Conservation (phyloP, 2,329 filamentous ascomycete species). For the Davidsoniella eucalypti region DNA sequence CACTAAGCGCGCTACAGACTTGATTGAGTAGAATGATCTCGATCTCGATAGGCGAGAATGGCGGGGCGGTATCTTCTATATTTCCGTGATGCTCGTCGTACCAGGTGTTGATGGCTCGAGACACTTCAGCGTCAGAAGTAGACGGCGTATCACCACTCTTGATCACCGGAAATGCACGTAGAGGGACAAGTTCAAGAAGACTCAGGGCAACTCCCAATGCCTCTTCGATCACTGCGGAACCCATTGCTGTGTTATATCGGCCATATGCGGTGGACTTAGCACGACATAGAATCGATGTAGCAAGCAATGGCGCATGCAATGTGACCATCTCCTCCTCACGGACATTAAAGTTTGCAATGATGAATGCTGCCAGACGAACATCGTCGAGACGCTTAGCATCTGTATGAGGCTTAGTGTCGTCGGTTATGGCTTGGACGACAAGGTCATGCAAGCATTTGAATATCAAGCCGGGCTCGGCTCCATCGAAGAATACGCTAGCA, state of each 20-base stretch:
- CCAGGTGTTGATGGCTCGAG: slow-evolving; percentile 46
- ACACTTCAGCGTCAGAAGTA: slow-evolving; percentile 25
- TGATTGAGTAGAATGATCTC: slow-evolving; percentile 45
- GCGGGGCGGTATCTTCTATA: slow-evolving; percentile 42
- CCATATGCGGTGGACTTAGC: slow-evolving; percentile 7
- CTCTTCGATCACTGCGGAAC: slow-evolving; percentile 29
- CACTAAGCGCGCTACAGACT: slow-evolving; percentile 33
- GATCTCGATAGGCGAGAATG: slow-evolving; percentile 35
- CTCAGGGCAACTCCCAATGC: slow-evolving; percentile 35
- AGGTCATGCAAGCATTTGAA: slow-evolving; percentile 67
- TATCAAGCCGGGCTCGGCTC: slow-evolving; percentile 84
- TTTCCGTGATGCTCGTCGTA: slow-evolving; percentile 57
- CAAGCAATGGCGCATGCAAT: slow-evolving; percentile 63
- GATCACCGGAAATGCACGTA: slow-evolving; percentile 37
- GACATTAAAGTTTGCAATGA: slow-evolving; percentile 78
- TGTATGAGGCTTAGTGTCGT: not conserved
- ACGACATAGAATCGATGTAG: slow-evolving; percentile 38
- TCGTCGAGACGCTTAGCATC: slow-evolving; percentile 38
- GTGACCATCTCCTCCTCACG: slow-evolving; percentile 91
- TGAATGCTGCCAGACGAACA: slow-evolving; percentile 62
- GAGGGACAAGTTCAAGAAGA: slow-evolving; percentile 47
- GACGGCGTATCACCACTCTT: slow-evolving; percentile 10
- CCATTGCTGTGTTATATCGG: slow-evolving; percentile 32
- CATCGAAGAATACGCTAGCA: slow-evolving; percentile 92
- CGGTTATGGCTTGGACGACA: slow-evolving; percentile 38